These are phyloP conservation scores for Pythium aquatile DNA, from an alignment of 352 stramenopile species.

Conservation along the genomic window DNA sequence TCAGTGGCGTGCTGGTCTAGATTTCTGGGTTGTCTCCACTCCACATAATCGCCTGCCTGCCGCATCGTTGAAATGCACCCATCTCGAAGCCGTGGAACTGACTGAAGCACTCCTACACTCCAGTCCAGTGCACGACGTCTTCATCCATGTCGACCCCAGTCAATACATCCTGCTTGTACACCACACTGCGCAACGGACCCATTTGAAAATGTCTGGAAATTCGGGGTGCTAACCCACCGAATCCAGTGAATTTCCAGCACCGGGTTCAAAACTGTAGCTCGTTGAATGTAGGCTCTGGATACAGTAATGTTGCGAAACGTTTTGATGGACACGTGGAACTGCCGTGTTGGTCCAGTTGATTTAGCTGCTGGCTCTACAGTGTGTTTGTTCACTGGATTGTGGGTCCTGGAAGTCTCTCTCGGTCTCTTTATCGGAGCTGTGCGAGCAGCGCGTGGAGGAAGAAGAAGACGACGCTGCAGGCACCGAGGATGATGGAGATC, in stretches of 20 bases:
- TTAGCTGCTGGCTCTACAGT: background rate
- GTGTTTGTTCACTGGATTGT: background rate
- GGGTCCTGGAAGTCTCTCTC: background rate
- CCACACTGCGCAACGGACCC: too few species aligned
- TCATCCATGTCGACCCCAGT: background rate
- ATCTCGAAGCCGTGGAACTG: background rate
- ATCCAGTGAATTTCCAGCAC: background rate
- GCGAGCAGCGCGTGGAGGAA: conserved; percentile 63
- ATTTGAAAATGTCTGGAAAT: background rate
- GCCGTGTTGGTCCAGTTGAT: background rate
- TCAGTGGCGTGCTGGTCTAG: background rate
- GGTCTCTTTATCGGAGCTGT: conserved; percentile 36
- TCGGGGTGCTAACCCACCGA: background rate
- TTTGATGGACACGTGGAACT: background rate
- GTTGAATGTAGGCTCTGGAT: background rate
- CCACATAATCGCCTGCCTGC: background rate
- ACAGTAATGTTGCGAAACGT: background rate
- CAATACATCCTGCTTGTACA: too few species aligned
- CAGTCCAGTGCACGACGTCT: background rate
- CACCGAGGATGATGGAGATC: conserved; percentile 71
- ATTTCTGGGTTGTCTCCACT: background rate
- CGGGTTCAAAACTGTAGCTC: too few species aligned
- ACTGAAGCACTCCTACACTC: background rate
- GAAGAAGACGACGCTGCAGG: conserved; percentile 57
- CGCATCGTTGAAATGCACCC: background rate